phyloP scores from a whole-genome alignment of 2,329 filamentous ascomycete species.

The Ascocoryne sarcoides region DNA sequence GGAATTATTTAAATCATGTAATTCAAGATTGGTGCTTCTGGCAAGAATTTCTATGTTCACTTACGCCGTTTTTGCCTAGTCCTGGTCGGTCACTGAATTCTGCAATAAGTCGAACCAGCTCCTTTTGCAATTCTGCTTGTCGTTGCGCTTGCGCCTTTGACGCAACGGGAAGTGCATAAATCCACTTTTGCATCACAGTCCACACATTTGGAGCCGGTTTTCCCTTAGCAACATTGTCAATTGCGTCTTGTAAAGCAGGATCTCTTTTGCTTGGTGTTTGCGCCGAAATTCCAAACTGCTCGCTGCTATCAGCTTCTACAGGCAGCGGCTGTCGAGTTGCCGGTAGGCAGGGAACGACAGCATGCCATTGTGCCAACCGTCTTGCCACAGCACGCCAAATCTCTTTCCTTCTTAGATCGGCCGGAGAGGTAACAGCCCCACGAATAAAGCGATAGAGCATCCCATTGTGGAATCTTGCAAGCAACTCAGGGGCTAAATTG shows the following conservation, averaged over 20 bases:
- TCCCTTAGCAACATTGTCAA: slow-evolving; percentile 48
- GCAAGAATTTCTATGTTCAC: slow-evolving; percentile 23
- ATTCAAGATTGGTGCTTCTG: background rate
- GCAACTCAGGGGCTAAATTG: slow-evolving; percentile 73
- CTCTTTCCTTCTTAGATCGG: slow-evolving; percentile 65
- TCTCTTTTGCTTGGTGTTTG: slow-evolving; percentile 27
- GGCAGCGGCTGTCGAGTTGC: slow-evolving; percentile 21
- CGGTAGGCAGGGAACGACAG: slow-evolving; percentile 51
- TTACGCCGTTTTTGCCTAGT: slow-evolving; percentile 65
- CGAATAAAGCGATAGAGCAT: slow-evolving; percentile 89
- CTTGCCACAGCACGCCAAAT: slow-evolving; percentile 79
- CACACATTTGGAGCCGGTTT: slow-evolving; percentile 80
- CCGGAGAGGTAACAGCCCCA: slow-evolving; percentile 69
- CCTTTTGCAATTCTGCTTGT: slow-evolving; percentile 60
- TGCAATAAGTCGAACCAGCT: slow-evolving; percentile 61
- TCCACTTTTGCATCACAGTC: slow-evolving; percentile 96
- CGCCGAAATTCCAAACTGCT: slow-evolving; percentile 20
- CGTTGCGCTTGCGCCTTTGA: slow-evolving; percentile 62
- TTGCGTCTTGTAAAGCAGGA: slow-evolving; percentile 33
- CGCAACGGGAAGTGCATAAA: slow-evolving; percentile 67
- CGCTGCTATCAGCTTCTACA: slow-evolving; percentile 32
- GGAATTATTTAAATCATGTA: too few species aligned
- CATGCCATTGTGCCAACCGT: slow-evolving; percentile 89
- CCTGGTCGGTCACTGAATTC: slow-evolving; percentile 70
- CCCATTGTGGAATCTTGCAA: slow-evolving; percentile 91